phyloP scores from a whole-genome alignment of 1,139 yeast genomes.

The Nakaseomyces delphensis region DNA sequence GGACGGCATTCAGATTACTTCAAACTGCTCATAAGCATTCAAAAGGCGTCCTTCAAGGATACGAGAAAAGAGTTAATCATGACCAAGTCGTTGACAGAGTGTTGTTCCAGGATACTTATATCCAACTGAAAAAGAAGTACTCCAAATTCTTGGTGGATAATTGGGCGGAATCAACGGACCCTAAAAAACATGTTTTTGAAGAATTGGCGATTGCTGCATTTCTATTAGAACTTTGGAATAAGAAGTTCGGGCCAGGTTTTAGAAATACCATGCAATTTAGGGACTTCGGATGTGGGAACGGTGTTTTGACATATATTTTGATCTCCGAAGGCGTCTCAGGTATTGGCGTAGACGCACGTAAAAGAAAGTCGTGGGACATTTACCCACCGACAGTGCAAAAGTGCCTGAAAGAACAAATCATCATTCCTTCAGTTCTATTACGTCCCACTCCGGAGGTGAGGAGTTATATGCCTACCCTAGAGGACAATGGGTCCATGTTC shows the following conservation, averaged over 20 bases:
- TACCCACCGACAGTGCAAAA: constrained; percentile 57
- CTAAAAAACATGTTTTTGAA: constrained; percentile 91
- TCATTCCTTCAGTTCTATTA: constrained; percentile 63
- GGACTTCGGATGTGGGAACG: constrained; percentile 95
- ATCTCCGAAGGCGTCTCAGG: constrained; percentile 75
- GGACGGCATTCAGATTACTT: constrained; percentile 74
- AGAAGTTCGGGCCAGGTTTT: constrained; percentile 39
- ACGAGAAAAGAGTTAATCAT: constrained; percentile 79
- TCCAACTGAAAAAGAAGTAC: constrained; percentile 71
- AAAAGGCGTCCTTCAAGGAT: constrained; percentile 72
- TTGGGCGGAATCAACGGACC: constrained; percentile 93
- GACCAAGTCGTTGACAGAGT: constrained; percentile 80
- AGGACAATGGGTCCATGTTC: constrained; percentile 53
- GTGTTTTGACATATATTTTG: constrained; percentile 69
- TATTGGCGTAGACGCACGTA: constrained; percentile 81
- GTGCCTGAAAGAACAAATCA: constrained; percentile 60
- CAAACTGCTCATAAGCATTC: constrained; percentile 81
- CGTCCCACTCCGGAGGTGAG: constrained; percentile 59
- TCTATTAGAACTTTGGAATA: constrained; percentile 77
- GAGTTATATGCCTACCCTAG: constrained; percentile 43
- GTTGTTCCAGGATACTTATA: constrained; percentile 74
- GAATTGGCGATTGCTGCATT: constrained; percentile 95
- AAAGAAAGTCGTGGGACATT: constrained; percentile 75
- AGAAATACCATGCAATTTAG: constrained; percentile 56
- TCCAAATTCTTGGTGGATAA: constrained; percentile 65